These are phyloP conservation scores for Hansenula sp. DNA, from an alignment of 1,139 yeast species.

Conservation along the genomic window DNA sequence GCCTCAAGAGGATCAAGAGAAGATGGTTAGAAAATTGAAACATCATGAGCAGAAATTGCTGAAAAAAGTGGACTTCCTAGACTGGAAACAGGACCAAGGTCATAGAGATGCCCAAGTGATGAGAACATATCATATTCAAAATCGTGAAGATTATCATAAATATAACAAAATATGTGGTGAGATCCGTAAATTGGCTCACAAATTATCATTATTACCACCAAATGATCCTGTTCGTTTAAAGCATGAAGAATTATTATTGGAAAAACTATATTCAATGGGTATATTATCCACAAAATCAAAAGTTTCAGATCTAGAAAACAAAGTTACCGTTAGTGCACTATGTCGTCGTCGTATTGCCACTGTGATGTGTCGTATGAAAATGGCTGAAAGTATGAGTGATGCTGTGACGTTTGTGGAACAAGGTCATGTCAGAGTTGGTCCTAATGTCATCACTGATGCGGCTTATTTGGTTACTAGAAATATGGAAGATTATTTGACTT, in stretches of 20 bases:
- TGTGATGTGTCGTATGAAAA: slow-evolving; percentile 89
- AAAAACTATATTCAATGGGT: slow-evolving; percentile 87
- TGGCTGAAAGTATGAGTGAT: slow-evolving; percentile 88
- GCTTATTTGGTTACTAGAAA: slow-evolving; percentile 90
- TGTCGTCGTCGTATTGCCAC: slow-evolving; percentile 93
- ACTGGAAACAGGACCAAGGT: slow-evolving; percentile 95
- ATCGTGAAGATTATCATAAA: slow-evolving; percentile 93
- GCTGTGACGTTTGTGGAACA: slow-evolving; percentile 93
- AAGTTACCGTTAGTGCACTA: slow-evolving; percentile 85
- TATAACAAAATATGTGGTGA: slow-evolving; percentile 92
- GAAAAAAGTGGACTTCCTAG: slow-evolving; percentile 93
- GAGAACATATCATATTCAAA: slow-evolving; percentile 90
- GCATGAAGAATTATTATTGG: slow-evolving; percentile 83
- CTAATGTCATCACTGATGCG: slow-evolving; percentile 91
- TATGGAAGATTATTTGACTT: slow-evolving; percentile 94
- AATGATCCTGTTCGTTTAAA: slow-evolving; percentile 80
- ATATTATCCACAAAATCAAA: slow-evolving; percentile 79
- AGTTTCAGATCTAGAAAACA: slow-evolving; percentile 89
- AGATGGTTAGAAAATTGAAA: slow-evolving; percentile 87
- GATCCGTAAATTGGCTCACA: slow-evolving; percentile 80
- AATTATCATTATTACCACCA: slow-evolving; percentile 78
- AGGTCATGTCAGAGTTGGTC: slow-evolving; percentile 98
- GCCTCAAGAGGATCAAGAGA: slow-evolving; percentile 7
- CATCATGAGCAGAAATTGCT: slow-evolving; percentile 94
- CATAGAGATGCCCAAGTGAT: slow-evolving; percentile 95